phyloP scores from a whole-genome alignment of 2,329 filamentous ascomycete species.

The Blastomyces percursus region DNA sequence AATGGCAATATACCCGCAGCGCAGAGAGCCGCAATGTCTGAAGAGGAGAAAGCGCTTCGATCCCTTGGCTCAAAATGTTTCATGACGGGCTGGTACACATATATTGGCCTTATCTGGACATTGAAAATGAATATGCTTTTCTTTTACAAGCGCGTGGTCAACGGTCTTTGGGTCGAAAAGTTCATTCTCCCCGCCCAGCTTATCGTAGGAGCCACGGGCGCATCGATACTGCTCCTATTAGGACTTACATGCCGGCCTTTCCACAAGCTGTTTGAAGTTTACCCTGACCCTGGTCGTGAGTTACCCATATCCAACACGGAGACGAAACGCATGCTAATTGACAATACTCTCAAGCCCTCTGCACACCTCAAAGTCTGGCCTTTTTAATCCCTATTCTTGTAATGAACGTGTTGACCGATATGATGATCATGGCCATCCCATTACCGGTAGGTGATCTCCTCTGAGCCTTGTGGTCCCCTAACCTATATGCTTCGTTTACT shows the following conservation, averaged over 20 bases:
- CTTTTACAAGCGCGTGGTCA: conserved; percentile 30
- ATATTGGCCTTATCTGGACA: conserved; percentile 30
- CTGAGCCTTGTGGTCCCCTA: too few species aligned
- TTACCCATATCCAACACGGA: background rate
- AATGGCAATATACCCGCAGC: conserved; percentile 24
- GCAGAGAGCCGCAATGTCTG: conserved; percentile 23
- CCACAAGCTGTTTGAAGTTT: conserved; percentile 26
- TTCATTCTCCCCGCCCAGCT: conserved; percentile 29
- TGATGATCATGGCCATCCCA: conserved; percentile 28
- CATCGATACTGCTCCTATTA: conserved; percentile 21
- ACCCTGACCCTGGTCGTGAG: conserved; percentile 31
- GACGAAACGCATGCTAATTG: background rate
- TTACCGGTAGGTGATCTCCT: conserved; percentile 20
- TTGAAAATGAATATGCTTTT: conserved; percentile 36
- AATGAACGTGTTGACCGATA: conserved; percentile 27
- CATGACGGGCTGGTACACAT: conserved; percentile 25
- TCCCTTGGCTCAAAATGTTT: conserved; percentile 29
- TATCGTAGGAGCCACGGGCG: conserved; percentile 19
- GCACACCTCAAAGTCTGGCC: conserved; percentile 24
- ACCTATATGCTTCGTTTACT: background rate
- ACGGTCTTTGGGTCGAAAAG: conserved; percentile 26
- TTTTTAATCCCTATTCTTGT: conserved; percentile 26
- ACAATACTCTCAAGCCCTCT: conserved; percentile 13
- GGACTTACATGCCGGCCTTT: conserved; percentile 27
- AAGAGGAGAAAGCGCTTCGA: conserved; percentile 20